Evolutionary conservation across 83 land plant species (phyloP), one percentile per base, ranked within the genome.

Genomic region (Thuja plicata): DNA sequence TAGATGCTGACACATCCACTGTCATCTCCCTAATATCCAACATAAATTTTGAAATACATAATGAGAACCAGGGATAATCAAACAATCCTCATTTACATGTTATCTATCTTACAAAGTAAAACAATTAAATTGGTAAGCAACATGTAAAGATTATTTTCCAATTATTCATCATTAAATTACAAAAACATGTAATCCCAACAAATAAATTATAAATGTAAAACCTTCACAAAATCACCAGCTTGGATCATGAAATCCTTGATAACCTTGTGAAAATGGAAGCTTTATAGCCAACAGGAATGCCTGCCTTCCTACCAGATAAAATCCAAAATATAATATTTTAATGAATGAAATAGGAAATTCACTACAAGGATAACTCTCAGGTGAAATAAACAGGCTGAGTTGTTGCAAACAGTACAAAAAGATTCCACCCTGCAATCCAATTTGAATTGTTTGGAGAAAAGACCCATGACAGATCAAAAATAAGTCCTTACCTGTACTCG

Each of bases 181-280:
- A n/a, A n/a, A n/a, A n/a, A n/a, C n/a, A n/a, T n/a, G n/a, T 15
- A 46, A 79, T 79, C 83, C 46, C 46, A 79, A 79, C 7, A 34
- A 71, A 24, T 86, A 50, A 43, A 37, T 89, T 52, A 6, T 50
- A 90, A 27, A 73, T 37, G 60, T 27, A 19, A 40, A 97, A n/a
- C 99, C 97, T 98, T 98, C 24, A 97, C 87, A 91, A 98, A 96
- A 88, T 98, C 99, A 87, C 99, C 99, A 79, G 97, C 96, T 93
- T 98, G 99, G 89, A 98, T 94, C 99, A 97, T 97, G 99, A 91
- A 84, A 96, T 99, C n/a, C n/a, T n/a, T n/a, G n/a, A n/a, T n/a
- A n/a, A n/a, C n/a, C n/a, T n/a, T n/a, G n/a, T n/a, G n/a, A 87
- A 98, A 98, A 32, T 95, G 94, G 91, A 97, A 94, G 35, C 93